Evolutionary conservation across 331 rosid species (phyloP).

Genomic region (Quercus lobata): DNA sequence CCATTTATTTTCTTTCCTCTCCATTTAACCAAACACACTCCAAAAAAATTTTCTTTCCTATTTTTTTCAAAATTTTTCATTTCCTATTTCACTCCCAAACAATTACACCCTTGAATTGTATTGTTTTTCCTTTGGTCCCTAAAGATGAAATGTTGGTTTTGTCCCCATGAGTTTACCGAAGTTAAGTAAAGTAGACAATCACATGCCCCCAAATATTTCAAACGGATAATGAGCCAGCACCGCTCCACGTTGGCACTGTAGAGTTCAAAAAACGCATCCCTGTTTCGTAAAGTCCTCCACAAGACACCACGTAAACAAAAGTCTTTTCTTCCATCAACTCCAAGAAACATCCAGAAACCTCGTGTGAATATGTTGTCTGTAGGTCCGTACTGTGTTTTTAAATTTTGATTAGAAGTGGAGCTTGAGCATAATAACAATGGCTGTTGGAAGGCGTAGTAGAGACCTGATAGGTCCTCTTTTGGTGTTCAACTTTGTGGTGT

Average conservation of each 20-base stretch:
- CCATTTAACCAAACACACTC: too few relatives aligned
- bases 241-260: slow-evolving; percentile 7
- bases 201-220: not conserved
- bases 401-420: not conserved
- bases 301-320: slow-evolving; percentile 12
- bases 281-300: slow-evolving; percentile 1
- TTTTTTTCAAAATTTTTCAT: too few relatives aligned
- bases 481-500: slow-evolving; percentile 27
- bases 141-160: too few relatives aligned
- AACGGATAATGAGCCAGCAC: not conserved
- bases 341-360: not conserved
- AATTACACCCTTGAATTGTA: too few relatives aligned
- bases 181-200: not conserved
- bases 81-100: too few relatives aligned
- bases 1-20: too few relatives aligned
- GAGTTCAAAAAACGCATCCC: not conserved
- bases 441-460: slow-evolving; percentile 24
- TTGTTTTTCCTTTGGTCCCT: too few relatives aligned
- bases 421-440: slow-evolving; percentile 13
- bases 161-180: too few relatives aligned
- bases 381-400: not conserved
- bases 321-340: slow-evolving; percentile 5
- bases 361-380: not conserved
- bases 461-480: slow-evolving; percentile 35
- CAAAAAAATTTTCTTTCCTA: too few relatives aligned